A percentile compares a stretch with the other conserved stretches of the same genome.
phyloP scores from a whole-genome alignment of 2,329 filamentous ascomycete genomes.

The Rhynchosporium secalis region DNA sequence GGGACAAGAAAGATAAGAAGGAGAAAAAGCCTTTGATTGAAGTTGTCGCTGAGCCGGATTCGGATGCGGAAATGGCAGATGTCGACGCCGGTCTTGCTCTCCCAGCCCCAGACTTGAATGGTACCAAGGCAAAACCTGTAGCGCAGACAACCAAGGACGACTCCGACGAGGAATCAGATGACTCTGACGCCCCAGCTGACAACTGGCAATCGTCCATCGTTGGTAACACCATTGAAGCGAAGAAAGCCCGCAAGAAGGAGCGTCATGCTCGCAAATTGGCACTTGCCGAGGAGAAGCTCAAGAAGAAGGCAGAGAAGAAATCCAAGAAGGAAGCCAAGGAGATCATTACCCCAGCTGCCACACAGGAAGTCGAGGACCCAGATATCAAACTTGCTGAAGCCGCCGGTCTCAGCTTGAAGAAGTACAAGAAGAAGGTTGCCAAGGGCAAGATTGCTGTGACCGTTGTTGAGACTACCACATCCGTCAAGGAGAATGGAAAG shows the following conservation, averaged over 20 bases:
- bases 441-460: conserved; percentile 65
- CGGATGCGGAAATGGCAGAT: conserved; percentile 37
- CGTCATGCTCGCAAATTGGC: conserved; percentile 37
- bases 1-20: conserved; percentile 30
- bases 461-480: conserved; percentile 62
- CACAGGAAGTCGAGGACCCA: conserved; percentile 44
- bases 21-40: conserved; percentile 33
- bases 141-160: conserved; percentile 20
- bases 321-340: conserved; percentile 36
- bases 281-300: conserved; percentile 43
- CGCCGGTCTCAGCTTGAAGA: conserved; percentile 69
- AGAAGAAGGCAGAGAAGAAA: conserved; percentile 42
- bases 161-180: conserved; percentile 21
- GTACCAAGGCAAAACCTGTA: conserved; percentile 30
- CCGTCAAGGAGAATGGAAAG: conserved; percentile 59
- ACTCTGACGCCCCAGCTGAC: conserved; percentile 15
- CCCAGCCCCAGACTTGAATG: conserved; percentile 26
- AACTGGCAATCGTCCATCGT: conserved; percentile 28
- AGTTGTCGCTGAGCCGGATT: conserved; percentile 36
- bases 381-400: conserved; percentile 57
- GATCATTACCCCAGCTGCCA: conserved; percentile 33
- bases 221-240: conserved; percentile 36
- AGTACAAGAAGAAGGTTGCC: conserved; percentile 78
- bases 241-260: conserved; percentile 34
- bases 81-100: conserved; percentile 28